These are phyloP conservation scores for Populus simonii DNA, from an alignment of 345 rosid genomes.

Conservation along the genomic window DNA sequence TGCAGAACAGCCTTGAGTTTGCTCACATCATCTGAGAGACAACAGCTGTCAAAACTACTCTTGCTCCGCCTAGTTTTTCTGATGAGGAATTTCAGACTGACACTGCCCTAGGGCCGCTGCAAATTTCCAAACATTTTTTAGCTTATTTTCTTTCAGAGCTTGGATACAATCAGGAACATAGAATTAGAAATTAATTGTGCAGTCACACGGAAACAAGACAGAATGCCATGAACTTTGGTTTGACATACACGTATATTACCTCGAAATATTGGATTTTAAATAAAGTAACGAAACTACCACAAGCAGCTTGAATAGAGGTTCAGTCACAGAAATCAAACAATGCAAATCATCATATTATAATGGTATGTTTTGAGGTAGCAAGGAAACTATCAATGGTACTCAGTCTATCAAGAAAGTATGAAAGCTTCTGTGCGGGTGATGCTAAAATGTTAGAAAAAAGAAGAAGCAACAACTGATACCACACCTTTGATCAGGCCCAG, in stretches of 20 bases:
- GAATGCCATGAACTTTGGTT: background rate
- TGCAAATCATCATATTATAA: background rate
- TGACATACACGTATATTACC: background rate
- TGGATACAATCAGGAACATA: background rate
- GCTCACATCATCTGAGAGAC: conserved; percentile 76
- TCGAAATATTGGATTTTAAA: no score
- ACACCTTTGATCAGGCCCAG: conserved; percentile 93
- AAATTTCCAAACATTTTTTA: conserved; percentile 25
- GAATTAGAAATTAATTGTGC: background rate
- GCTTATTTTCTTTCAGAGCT: background rate
- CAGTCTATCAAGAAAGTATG: background rate
- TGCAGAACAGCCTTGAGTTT: conserved; percentile 62
- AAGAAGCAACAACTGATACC: conserved; percentile 5
- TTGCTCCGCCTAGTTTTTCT: conserved; percentile 80
- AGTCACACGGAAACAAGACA: background rate
- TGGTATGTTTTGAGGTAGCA: background rate
- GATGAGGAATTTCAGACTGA: conserved; percentile 72
- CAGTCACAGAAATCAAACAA: background rate
- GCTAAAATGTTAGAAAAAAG: no score
- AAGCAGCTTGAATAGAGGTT: background rate
- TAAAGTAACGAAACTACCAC: background rate
- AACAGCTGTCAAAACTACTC: conserved; percentile 69
- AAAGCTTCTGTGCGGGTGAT: background rate
- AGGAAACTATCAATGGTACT: background rate
- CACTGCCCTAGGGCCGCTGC: conserved; percentile 86